Evolutionary conservation across 495 filamentous ascomycete genomes (phyloP).

Genomic region (Tuber calosporum): DNA sequence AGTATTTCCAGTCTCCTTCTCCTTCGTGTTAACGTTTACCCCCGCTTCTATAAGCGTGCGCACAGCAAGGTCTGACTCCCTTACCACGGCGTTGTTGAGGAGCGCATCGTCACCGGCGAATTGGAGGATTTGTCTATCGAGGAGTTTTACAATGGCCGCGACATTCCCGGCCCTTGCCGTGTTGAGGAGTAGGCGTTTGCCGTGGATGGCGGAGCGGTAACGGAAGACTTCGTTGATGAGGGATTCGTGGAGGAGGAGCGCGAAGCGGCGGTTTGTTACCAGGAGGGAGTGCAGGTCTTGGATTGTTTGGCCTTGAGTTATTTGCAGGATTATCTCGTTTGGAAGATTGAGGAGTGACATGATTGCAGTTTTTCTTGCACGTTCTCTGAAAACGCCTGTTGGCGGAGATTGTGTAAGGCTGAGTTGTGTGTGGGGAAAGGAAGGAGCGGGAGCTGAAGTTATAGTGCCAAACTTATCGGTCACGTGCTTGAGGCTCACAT

Average conservation of each 20-base stretch:
- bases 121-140: neutral
- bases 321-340: conserved; percentile 7
- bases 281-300: neutral
- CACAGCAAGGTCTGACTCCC: neutral
- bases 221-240: conserved; percentile 4
- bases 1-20: neutral
- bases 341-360: conserved; percentile 9
- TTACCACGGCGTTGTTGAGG: neutral
- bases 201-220: neutral
- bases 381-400: neutral
- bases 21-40: neutral
- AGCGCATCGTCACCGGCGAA: neutral
- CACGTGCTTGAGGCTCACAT: neutral
- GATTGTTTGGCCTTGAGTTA: neutral
- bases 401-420: neutral
- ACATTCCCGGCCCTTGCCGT: neutral
- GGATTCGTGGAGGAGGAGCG: neutral
- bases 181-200: neutral
- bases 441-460: neutral
- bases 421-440: neutral
- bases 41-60: conserved; percentile 3
- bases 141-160: neutral
- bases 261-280: conserved; percentile 5
- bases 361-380: neutral
- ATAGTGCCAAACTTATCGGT: neutral